A percentile compares a stretch with the other conserved stretches of the same genome.
Conservation (phyloP, 495 filamentous ascomycete species). For the Penicillium steckii region DNA sequence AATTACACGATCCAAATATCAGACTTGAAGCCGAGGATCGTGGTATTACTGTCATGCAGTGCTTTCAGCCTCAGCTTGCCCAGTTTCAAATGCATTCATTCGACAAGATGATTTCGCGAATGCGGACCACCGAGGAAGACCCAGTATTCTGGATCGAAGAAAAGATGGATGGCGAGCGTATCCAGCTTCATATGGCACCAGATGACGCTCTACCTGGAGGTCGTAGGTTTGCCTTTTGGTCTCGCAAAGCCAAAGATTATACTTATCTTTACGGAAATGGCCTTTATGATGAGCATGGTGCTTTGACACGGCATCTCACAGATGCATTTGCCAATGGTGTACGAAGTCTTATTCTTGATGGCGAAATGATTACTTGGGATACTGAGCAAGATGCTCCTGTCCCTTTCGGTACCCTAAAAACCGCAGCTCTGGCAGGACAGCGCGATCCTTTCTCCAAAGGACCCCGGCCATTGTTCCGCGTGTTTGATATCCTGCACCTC, state of each 20-base stretch:
- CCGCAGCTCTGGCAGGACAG: conserved; percentile 79
- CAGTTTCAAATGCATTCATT: conserved; percentile 92
- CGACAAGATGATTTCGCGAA: conserved; percentile 72
- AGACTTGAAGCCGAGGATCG: conserved; percentile 73
- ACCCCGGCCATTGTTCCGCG: conserved; percentile 74
- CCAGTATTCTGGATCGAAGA: conserved; percentile 94
- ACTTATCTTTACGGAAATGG: conserved; percentile 87
- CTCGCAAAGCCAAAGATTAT: conserved; percentile 94
- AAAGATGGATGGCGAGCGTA: conserved; percentile 94
- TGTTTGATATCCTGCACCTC: conserved; percentile 89
- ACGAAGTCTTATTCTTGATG: conserved; percentile 85
- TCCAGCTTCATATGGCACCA: conserved; percentile 91
- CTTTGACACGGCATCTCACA: conserved; percentile 76
- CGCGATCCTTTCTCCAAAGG: conserved; percentile 72
- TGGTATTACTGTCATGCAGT: conserved; percentile 83
- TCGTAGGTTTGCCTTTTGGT: conserved; percentile 85
- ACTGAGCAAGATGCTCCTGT: conserved; percentile 80
- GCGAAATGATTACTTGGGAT: conserved; percentile 99
- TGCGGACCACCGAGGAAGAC: conserved; percentile 68
- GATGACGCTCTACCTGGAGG: conserved; percentile 68
- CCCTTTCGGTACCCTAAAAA: conserved; percentile 90
- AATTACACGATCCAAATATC: conserved; percentile 74
- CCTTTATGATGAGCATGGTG: conserved; percentile 71
- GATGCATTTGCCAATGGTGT: conserved; percentile 78
- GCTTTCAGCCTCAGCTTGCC: conserved; percentile 94